These are phyloP conservation scores for Periconia macrospinosa DNA, from an alignment of 2,329 filamentous ascomycete species.

Conservation along the genomic window DNA sequence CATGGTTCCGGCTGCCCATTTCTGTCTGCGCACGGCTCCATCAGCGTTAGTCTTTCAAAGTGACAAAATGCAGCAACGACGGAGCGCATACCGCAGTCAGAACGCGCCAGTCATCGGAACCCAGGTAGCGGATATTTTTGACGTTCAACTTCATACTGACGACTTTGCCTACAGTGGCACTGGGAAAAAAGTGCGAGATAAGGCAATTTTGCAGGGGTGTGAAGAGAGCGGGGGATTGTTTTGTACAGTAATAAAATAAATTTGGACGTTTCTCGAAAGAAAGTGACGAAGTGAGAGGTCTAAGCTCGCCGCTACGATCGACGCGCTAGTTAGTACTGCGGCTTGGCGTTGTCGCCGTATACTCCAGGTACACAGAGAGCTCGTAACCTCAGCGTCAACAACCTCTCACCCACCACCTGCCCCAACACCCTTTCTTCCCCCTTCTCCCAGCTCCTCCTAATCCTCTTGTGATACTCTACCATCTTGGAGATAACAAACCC, in stretches of 20 bases:
- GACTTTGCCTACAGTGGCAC: constrained; percentile 2
- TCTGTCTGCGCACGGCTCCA: constrained; percentile 68
- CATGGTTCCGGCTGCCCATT: constrained; percentile 92
- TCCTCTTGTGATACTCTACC: constrained; percentile 1
- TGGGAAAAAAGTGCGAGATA: background rate
- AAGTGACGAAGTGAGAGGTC: background rate
- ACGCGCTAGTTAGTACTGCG: constrained; percentile 10
- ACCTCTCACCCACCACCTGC: constrained; percentile 13
- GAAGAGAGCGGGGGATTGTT: constrained; percentile 7
- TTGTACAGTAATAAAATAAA: constrained; percentile 12
- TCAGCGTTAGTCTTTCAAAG: constrained; percentile 41
- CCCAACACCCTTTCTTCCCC: constrained; percentile 12
- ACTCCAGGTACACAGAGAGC: constrained; percentile 18
- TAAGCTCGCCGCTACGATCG: constrained; percentile 12
- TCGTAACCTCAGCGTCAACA: constrained; percentile 32
- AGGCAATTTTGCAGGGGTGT: background rate
- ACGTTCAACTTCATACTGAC: constrained; percentile 87
- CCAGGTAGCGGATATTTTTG: constrained; percentile 88
- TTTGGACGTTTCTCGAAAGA: constrained; percentile 29
- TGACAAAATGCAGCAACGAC: constrained; percentile 15
- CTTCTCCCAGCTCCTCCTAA: constrained; percentile 2
- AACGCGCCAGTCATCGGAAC: constrained; percentile 91
- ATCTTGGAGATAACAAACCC: constrained; percentile 3
- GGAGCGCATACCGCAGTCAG: constrained; percentile 72
- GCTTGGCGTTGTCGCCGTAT: constrained; percentile 18